phyloP scores from a whole-genome alignment of 352 stramenopile species.

The Phytopythium delawarense region DNA sequence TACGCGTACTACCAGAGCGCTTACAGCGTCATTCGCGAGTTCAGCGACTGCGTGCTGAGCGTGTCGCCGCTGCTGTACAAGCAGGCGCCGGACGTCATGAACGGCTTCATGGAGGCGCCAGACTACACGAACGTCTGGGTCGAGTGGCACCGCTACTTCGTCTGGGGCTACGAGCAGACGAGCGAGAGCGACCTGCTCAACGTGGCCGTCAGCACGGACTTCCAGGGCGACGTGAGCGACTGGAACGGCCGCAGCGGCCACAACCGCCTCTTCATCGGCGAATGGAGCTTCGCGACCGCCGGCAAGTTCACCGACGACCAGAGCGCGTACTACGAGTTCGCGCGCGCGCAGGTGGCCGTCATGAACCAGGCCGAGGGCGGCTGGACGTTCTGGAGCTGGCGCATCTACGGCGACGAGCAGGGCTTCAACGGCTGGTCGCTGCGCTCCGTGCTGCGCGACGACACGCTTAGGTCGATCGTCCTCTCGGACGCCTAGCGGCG shows the following conservation, averaged over 20 bases:
- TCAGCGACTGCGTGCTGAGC: constrained; percentile 63
- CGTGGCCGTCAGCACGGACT: constrained; percentile 34
- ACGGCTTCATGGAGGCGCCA: constrained; percentile 43
- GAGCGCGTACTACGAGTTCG: constrained; percentile 47
- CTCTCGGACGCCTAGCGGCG: not conserved
- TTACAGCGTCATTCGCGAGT: constrained; percentile 51
- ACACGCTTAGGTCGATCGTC: constrained; percentile 23
- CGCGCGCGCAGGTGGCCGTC: constrained; percentile 42
- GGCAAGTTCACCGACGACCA: constrained; percentile 47
- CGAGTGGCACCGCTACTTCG: constrained; percentile 82
- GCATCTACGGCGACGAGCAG: constrained; percentile 50
- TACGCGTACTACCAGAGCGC: constrained; percentile 74
- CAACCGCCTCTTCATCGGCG: constrained; percentile 43
- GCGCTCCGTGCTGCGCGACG: constrained; percentile 50
- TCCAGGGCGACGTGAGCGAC: constrained; percentile 27
- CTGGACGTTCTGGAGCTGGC: constrained; percentile 74
- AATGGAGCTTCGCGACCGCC: constrained; percentile 42
- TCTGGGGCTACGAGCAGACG: constrained; percentile 70
- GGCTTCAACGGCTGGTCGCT: constrained; percentile 64
- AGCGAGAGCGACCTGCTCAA: constrained; percentile 47
- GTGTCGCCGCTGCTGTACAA: constrained; percentile 49
- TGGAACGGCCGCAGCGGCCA: constrained; percentile 36
- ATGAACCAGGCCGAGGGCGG: constrained; percentile 48
- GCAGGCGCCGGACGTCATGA: constrained; percentile 42
- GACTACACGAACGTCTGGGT: constrained; percentile 76